Conservation (phyloP, 1,284 basidiomycete species). For the Rhodofomes roseus region DNA sequence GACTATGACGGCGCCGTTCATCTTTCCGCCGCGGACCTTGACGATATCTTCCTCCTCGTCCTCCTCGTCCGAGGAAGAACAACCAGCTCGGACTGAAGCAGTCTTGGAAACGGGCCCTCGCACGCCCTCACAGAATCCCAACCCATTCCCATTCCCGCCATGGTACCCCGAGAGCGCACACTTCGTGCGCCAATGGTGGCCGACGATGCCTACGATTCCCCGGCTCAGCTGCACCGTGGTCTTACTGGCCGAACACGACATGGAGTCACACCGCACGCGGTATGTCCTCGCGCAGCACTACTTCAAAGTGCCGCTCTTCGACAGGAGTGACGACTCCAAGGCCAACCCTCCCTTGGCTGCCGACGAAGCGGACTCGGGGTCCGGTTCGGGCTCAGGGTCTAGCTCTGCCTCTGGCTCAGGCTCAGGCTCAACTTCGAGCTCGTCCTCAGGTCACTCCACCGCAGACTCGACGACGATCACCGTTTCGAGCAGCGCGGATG, state of each 20-base stretch:
- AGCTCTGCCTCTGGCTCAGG: not conserved
- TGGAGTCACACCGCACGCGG: slow-evolving; percentile 47
- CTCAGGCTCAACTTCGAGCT: not conserved
- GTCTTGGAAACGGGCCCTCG: not conserved
- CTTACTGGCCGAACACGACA: slow-evolving; percentile 57
- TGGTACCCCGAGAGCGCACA: slow-evolving; percentile 73
- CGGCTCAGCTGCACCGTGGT: slow-evolving; percentile 70
- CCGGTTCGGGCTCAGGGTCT: not conserved
- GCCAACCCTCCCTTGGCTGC: slow-evolving; percentile 1
- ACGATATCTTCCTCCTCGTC: slow-evolving; percentile 14
- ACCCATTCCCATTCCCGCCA: slow-evolving; percentile 24
- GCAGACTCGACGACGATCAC: not conserved
- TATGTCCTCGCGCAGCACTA: slow-evolving; percentile 76
- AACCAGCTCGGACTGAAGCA: not conserved
- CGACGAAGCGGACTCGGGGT: not conserved
- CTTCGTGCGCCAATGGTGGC: slow-evolving; percentile 79
- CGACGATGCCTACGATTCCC: slow-evolving; percentile 53
- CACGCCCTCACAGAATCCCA: slow-evolving; percentile 6
- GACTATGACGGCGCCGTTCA: slow-evolving; percentile 26
- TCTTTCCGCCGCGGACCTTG: slow-evolving; percentile 23
- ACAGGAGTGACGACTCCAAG: slow-evolving; percentile 9
- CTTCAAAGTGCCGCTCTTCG: slow-evolving; percentile 53
- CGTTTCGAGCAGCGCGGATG: slow-evolving; percentile 12
- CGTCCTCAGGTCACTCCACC: not conserved
- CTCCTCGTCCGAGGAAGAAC: slow-evolving; percentile 6